Evolutionary conservation across 2,329 filamentous ascomycete species (phyloP).

Genomic region (Cercospora canescens): DNA sequence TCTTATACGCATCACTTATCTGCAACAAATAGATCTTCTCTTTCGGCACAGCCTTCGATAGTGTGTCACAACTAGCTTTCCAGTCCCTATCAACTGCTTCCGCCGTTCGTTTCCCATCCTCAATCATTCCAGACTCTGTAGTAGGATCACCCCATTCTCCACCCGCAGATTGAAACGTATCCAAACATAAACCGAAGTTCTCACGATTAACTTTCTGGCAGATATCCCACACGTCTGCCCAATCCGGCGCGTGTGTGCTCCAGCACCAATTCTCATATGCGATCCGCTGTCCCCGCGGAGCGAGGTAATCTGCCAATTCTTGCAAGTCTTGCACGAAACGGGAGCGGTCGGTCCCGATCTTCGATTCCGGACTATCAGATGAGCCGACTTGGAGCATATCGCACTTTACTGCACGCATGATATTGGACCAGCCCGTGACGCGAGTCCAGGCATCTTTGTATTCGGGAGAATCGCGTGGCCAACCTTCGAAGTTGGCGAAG

Average conservation of each 20-base stretch:
- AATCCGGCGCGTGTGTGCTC: slow-evolving; percentile 68
- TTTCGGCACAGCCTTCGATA: slow-evolving; percentile 58
- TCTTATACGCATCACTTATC: slow-evolving; percentile 72
- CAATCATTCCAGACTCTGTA: slow-evolving; percentile 60
- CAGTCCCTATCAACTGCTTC: slow-evolving; percentile 50
- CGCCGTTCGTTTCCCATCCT: slow-evolving; percentile 41
- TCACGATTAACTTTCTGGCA: slow-evolving; percentile 61
- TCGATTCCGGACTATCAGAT: slow-evolving; percentile 59
- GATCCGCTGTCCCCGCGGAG: slow-evolving; percentile 58
- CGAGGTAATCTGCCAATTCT: slow-evolving; percentile 63
- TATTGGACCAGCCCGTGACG: slow-evolving; percentile 65
- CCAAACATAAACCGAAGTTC: slow-evolving; percentile 73
- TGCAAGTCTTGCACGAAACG: slow-evolving; percentile 62
- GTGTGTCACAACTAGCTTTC: slow-evolving; percentile 42
- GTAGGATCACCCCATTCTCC: slow-evolving; percentile 73
- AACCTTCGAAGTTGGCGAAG: slow-evolving; percentile 76
- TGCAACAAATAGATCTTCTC: slow-evolving; percentile 76
- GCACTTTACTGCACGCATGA: slow-evolving; percentile 70
- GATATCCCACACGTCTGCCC: slow-evolving; percentile 70
- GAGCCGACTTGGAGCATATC: slow-evolving; percentile 70
- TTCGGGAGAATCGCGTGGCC: slow-evolving; percentile 59
- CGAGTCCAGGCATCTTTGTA: slow-evolving; percentile 63
- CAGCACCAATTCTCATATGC: slow-evolving; percentile 85
- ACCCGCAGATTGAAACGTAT: slow-evolving; percentile 75
- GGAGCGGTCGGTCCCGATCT: slow-evolving; percentile 53